Conservation (phyloP, 2,329 filamentous ascomycete species). For the Colletotrichum gloeosporioides region DNA sequence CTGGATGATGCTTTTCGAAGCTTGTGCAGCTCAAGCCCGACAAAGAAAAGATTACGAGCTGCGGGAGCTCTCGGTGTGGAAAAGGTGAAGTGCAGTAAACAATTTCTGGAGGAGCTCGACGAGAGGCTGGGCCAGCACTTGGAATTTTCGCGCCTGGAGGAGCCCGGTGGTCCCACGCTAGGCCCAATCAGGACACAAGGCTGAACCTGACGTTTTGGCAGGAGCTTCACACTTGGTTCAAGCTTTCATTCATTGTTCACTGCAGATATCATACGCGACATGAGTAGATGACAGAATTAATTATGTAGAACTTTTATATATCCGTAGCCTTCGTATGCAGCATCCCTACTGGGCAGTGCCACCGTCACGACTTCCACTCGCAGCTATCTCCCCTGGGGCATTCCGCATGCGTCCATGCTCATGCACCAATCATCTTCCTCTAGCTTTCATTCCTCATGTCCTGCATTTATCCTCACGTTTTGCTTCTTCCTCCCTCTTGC, state of each 20-base stretch:
- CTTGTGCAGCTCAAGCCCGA: slow-evolving; percentile 11
- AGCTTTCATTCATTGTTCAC: background rate
- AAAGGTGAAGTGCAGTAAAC: slow-evolving; percentile 28
- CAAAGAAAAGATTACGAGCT: slow-evolving; percentile 12
- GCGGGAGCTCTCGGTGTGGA: slow-evolving; percentile 4
- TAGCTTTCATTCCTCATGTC: background rate
- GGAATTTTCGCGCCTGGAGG: slow-evolving; percentile 39
- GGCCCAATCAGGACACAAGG: slow-evolving; percentile 37
- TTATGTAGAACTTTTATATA: background rate
- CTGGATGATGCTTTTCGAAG: background rate
- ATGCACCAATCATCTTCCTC: background rate
- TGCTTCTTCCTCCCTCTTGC: background rate
- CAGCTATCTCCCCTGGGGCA: background rate
- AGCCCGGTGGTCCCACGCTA: slow-evolving; percentile 32
- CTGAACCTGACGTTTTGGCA: slow-evolving; percentile 27
- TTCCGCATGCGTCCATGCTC: background rate
- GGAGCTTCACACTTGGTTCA: background rate
- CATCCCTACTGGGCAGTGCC: accelerated
- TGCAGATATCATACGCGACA: background rate
- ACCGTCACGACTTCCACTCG: background rate
- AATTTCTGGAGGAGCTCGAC: slow-evolving; percentile 32
- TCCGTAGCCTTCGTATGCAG: background rate
- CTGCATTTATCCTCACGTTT: accelerated
- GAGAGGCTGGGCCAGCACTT: slow-evolving; percentile 37
- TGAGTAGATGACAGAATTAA: background rate